Evolutionary conservation across 257 asterid genomes (phyloP).

Genomic region (Solanum peruvianum): DNA sequence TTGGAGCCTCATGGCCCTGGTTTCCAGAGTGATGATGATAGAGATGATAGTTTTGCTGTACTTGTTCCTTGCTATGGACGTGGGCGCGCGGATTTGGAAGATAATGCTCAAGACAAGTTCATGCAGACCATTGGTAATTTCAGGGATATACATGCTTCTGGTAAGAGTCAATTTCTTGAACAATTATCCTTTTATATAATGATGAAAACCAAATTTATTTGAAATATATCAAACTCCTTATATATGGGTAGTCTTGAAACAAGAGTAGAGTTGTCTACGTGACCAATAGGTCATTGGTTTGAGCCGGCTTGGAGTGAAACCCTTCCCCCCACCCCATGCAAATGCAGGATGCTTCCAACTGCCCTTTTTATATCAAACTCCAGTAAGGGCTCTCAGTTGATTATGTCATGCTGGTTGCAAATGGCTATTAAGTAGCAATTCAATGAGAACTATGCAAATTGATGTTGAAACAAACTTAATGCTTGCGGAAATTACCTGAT

Average conservation of each 20-base stretch:
- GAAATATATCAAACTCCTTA: neutral
- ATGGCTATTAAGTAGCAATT: neutral
- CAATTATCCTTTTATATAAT: neutral
- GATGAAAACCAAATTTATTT: neutral
- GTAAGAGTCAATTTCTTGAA: constrained; percentile 2
- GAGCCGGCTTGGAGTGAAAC: neutral
- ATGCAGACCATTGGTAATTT: constrained; percentile 14
- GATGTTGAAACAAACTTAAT: neutral
- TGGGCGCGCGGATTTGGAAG: constrained; percentile 9
- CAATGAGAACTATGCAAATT: neutral
- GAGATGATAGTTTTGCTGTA: constrained; percentile 37
- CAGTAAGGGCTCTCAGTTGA: neutral
- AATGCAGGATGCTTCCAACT: neutral
- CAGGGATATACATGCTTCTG: constrained; percentile 19
- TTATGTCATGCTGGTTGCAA: neutral
- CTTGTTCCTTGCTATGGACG: constrained; percentile 44
- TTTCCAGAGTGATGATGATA: constrained; percentile 22
- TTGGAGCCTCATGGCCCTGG: constrained; percentile 37
- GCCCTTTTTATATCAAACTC: neutral
- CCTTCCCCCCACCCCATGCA: neutral
- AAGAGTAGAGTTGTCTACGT: neutral
- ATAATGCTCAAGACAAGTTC: constrained; percentile 11
- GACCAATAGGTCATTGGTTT: neutral
- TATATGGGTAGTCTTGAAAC: neutral
- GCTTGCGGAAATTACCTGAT: neutral